Evolutionary conservation across 805 yeast genomes (phyloP), one percentile per base, ranked within the genome.

Genomic region (Isabelozyma pseudorhagii): DNA sequence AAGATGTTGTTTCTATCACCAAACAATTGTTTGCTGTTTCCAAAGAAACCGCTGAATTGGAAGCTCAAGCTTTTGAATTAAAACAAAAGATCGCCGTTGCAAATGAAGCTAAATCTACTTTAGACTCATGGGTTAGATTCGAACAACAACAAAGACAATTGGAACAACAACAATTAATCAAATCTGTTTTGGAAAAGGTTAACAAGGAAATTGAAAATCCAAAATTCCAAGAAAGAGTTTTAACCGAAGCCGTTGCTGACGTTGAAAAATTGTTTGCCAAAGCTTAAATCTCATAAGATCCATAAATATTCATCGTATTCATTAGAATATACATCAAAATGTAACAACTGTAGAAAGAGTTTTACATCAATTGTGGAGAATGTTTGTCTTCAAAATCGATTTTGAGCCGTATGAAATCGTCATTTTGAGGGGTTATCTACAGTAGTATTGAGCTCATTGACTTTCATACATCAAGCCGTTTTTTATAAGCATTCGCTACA

Each of bases 61-160:
- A 94, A 82, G 96, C 97, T 57, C 83, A 90, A 76, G 84, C 93
- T 50, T 94, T 92, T 67, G 96, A 89, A 78, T 83, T 89, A 71
- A 87, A 91, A 80, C 99, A 94, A 81, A 75, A 85, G 68, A 91
- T 89, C 59, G 91, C 85, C 55, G 82, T 91, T 59, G 93, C 96
- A 50, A 62, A 78, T 55, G 97, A 91, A 80, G 98, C 98, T 66
- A 91, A 88, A 79, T 77, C 94, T 50, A 96, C 93, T 53, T 84
- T 94, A 69, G 99, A 94, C 77, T 90, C 98, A 13, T 94, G 99
- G 99, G 97, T 92, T 63, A 89, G 98, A 83, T 89, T 88, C 75
- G 99, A 94, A 81, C 87, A 89, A 60, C 91, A 90, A 70, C 94
- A 92, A 60, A 93, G 97, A 80, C 96, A 90, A 80, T 77, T 84